Evolutionary conservation across 2,329 filamentous ascomycete species (phyloP).

Genomic region (Cyclaneusma minus): DNA sequence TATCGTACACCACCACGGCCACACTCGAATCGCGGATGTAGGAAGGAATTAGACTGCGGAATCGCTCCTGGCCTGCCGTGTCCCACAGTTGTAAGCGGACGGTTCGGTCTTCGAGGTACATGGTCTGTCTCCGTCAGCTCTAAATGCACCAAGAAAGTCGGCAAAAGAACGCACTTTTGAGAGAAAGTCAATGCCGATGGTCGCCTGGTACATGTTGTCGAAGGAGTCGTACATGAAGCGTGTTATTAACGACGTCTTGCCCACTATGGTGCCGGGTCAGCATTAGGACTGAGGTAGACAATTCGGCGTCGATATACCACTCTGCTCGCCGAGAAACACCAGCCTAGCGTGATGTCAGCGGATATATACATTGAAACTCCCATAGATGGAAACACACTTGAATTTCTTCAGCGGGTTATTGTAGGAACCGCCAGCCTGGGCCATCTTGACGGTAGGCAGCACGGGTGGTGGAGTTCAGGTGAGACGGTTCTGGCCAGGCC

Average conservation of each 20-base stretch:
- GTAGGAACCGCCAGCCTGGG: conserved; percentile 74
- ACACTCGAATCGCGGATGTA: conserved; percentile 98
- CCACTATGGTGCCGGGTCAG: conserved; percentile 43
- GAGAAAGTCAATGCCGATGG: conserved; percentile 97
- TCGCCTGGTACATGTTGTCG: conserved; percentile 99
- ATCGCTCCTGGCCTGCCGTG: conserved; percentile 92
- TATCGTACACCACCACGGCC: conserved; percentile 96
- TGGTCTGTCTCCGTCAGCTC: conserved; percentile 45
- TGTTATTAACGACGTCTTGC: conserved; percentile 96
- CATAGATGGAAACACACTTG: conserved; percentile 49
- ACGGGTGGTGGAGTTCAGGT: too few species aligned
- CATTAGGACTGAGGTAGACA: conserved; percentile 6
- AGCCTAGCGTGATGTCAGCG: conserved; percentile 38
- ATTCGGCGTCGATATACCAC: conserved; percentile 48
- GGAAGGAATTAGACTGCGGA: conserved; percentile 90
- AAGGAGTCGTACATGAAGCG: conserved; percentile 99
- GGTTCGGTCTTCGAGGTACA: conserved; percentile 98
- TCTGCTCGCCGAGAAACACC: conserved; percentile 96
- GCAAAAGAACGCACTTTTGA: conserved; percentile 60
- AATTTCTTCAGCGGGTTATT: conserved; percentile 99
- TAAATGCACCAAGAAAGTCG: too few species aligned
- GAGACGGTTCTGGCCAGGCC: too few species aligned
- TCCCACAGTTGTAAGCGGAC: conserved; percentile 97
- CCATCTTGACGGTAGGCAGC: conserved; percentile 60
- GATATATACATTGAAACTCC: conserved; percentile 1